Evolutionary conservation across 495 filamentous ascomycete species (phyloP).

Genomic region (Aspergillus nanangensis): DNA sequence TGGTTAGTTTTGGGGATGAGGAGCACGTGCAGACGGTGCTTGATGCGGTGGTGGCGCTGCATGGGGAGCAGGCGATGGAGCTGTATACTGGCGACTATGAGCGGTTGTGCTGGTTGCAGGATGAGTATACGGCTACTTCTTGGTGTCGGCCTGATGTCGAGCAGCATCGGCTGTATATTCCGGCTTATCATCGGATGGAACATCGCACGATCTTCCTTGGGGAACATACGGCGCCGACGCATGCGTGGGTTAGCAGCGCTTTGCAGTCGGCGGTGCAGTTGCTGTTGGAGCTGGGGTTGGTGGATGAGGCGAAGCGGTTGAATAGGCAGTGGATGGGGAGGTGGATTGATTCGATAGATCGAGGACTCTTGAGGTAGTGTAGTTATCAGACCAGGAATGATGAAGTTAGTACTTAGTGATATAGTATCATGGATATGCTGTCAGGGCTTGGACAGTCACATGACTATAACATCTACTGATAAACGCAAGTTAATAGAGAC

Average conservation of each 20-base stretch:
- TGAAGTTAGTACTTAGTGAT: no score
- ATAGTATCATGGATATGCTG: no score
- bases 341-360: slow-evolving; percentile 42
- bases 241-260: slow-evolving; percentile 63
- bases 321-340: slow-evolving; percentile 62
- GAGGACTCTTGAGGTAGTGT: no score
- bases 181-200: slow-evolving; percentile 62
- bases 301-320: slow-evolving; percentile 61
- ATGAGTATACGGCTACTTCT: slow-evolving; percentile 41
- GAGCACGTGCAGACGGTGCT: slow-evolving; percentile 53
- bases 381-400: no score
- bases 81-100: slow-evolving; percentile 55
- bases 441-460: no score
- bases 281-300: slow-evolving; percentile 60
- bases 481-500: no score
- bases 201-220: slow-evolving; percentile 61
- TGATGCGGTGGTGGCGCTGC: slow-evolving; percentile 52
- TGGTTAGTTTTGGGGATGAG: slow-evolving; percentile 40
- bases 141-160: slow-evolving; percentile 53
- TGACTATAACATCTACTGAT: no score
- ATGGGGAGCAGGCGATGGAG: slow-evolving; percentile 48
- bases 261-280: slow-evolving; percentile 61
- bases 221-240: slow-evolving; percentile 64
- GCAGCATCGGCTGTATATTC: slow-evolving; percentile 60
- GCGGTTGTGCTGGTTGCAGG: slow-evolving; percentile 53